phyloP scores from a whole-genome alignment of 495 filamentous ascomycete genomes.

The Penicillium desertorum region DNA sequence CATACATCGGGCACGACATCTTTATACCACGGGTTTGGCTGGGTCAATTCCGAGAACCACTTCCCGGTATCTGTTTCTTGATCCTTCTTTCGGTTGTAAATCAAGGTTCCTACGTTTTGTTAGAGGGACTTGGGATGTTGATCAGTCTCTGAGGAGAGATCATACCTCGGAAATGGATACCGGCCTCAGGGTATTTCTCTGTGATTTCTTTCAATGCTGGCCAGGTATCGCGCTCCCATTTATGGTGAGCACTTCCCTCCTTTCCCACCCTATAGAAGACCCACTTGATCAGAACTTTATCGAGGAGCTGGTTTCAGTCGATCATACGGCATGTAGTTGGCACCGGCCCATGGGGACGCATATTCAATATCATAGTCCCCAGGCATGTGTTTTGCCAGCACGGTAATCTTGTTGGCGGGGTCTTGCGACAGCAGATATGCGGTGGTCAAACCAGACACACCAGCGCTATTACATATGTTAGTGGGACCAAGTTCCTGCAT shows the following conservation, averaged over 20 bases:
- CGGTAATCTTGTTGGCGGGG: constrained; percentile 66
- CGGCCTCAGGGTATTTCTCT: constrained; percentile 75
- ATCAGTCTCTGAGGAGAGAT: not conserved
- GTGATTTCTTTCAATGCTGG: constrained; percentile 63
- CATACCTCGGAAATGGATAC: constrained; percentile 81
- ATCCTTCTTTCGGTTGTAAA: constrained; percentile 68
- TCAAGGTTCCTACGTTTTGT: constrained; percentile 43
- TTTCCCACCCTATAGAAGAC: constrained; percentile 49
- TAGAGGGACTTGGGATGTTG: not conserved
- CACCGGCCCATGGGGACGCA: constrained; percentile 91
- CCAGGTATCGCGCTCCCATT: constrained; percentile 69
- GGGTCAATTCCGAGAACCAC: constrained; percentile 64
- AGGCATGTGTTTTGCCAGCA: constrained; percentile 95
- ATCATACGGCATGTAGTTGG: constrained; percentile 81
- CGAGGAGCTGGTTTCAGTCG: not conserved
- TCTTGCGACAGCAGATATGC: constrained; percentile 78
- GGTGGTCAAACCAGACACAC: constrained; percentile 89
- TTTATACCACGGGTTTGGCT: constrained; percentile 78
- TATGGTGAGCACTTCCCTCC: constrained; percentile 51
- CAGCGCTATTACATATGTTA: constrained; percentile 60
- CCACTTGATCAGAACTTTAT: not conserved
- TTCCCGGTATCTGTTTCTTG: constrained; percentile 44
- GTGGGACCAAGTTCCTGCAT: constrained; percentile 1
- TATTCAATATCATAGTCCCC: constrained; percentile 98
- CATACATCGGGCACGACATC: constrained; percentile 69